A percentile compares a stretch with the other conserved stretches of the same genome.
Evolutionary conservation across 179 eudicot species (phyloP).

Genomic region (Heliamphora pulchella): DNA sequence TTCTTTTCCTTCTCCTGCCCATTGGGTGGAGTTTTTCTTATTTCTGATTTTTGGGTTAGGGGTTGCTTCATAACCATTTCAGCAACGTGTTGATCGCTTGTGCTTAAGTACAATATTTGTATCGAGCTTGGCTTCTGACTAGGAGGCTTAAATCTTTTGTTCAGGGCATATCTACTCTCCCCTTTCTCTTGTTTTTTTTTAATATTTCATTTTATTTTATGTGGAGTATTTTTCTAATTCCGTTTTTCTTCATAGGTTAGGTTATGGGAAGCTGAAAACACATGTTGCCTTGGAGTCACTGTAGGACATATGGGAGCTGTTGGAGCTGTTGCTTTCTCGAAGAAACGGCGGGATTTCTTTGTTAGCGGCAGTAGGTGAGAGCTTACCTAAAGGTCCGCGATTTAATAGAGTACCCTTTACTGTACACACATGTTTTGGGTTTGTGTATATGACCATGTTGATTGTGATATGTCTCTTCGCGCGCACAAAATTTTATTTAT

Average conservation of each 20-base stretch:
- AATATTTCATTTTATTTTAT: too few species aligned
- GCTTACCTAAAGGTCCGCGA: neutral
- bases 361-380: conserved; percentile 92
- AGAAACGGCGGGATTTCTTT: conserved; percentile 59
- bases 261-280: conserved; percentile 68
- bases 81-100: neutral
- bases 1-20: neutral
- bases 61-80: neutral
- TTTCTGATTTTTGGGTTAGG: conserved; percentile 6
- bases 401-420: neutral
- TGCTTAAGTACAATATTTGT: neutral
- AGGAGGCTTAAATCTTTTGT: neutral
- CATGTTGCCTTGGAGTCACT: conserved; percentile 66
- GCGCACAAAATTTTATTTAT: neutral
- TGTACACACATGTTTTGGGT: neutral
- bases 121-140: neutral
- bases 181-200: neutral
- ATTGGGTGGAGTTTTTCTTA: neutral
- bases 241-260: conserved; percentile 55
- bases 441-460: neutral
- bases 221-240: neutral
- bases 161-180: neutral
- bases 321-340: conserved; percentile 90
- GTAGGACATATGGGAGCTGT: conserved; percentile 84
- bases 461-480: neutral